phyloP scores from a whole-genome alignment of 371 early-diverging fungal genomes.

The Mucor velutinosus region DNA sequence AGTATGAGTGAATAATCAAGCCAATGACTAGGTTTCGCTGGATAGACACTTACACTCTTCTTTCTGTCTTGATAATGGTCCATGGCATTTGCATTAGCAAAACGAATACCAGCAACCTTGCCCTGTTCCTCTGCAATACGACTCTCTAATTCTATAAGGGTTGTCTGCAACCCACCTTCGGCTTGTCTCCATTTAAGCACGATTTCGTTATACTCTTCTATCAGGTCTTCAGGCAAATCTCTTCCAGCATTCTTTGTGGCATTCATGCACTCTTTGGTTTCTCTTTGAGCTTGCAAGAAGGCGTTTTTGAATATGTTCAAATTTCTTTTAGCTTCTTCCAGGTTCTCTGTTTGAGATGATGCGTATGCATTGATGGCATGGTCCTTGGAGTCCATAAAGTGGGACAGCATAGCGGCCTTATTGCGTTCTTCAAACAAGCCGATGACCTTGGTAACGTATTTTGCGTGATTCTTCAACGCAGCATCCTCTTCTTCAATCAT shows the following conservation, averaged over 20 bases:
- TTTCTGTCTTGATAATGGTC: conserved; percentile 66
- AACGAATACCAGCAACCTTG: conserved; percentile 48
- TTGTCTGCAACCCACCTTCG: conserved; percentile 28
- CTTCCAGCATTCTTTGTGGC: conserved; percentile 48
- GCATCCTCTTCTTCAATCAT: not conserved
- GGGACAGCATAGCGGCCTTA: not conserved
- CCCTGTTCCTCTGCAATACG: conserved; percentile 60
- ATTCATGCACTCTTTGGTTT: conserved; percentile 24
- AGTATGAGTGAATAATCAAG: not conserved
- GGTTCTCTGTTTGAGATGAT: not conserved
- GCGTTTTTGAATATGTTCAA: not conserved
- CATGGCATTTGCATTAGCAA: conserved; percentile 59
- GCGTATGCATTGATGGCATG: not conserved
- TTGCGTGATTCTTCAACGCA: not conserved
- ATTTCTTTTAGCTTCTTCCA: not conserved
- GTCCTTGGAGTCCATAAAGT: not conserved
- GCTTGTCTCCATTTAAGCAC: conserved; percentile 36
- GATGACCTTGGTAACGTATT: not conserved
- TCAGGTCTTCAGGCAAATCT: conserved; percentile 44
- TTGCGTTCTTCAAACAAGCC: not conserved
- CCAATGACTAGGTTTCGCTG: not conserved
- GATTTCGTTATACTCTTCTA: conserved; percentile 53
- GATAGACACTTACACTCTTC: conserved; percentile 46
- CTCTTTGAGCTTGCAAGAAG: conserved; percentile 7
- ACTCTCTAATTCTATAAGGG: conserved; percentile 24